phyloP scores from a whole-genome alignment of 192 early-diverging fungal genomes.

The Cladochytrium replicatum region DNA sequence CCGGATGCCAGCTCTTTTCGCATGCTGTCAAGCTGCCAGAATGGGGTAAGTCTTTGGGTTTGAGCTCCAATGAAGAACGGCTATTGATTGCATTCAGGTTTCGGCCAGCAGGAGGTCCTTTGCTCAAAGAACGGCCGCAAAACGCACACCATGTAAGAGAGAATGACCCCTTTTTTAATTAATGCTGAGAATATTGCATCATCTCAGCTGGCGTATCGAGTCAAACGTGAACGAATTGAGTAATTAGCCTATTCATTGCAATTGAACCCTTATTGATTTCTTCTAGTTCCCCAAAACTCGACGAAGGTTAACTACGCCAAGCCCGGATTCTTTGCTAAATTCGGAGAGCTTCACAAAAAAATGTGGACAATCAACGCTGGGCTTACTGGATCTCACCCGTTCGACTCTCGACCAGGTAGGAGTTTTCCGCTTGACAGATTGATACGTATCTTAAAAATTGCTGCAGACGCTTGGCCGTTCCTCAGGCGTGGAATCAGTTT shows the following conservation, averaged over 20 bases:
- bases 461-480: constrained; percentile 31
- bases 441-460: background rate
- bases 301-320: constrained; percentile 26
- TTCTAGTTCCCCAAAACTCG: constrained; percentile 22
- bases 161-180: no score
- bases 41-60: constrained; percentile 53
- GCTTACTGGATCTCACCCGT: constrained; percentile 38
- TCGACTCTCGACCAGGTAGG: constrained; percentile 32
- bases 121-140: constrained; percentile 63
- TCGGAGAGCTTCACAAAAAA: constrained; percentile 35
- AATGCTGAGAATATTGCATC: background rate
- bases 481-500: constrained; percentile 41
- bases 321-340: constrained; percentile 36
- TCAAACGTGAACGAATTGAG: constrained; percentile 22
- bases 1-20: constrained; percentile 70
- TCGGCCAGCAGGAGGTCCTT: constrained; percentile 80
- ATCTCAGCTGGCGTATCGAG: constrained; percentile 32
- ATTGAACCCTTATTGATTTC: constrained; percentile 8
- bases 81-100: constrained; percentile 18
- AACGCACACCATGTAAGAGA: constrained; percentile 2
- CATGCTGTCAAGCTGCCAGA: constrained; percentile 62
- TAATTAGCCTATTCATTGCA: constrained; percentile 7
- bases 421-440: background rate
- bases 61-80: background rate
- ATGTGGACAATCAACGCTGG: constrained; percentile 45